Conservation (phyloP, 257 asterid species). For the Knoxia roxburghii region DNA sequence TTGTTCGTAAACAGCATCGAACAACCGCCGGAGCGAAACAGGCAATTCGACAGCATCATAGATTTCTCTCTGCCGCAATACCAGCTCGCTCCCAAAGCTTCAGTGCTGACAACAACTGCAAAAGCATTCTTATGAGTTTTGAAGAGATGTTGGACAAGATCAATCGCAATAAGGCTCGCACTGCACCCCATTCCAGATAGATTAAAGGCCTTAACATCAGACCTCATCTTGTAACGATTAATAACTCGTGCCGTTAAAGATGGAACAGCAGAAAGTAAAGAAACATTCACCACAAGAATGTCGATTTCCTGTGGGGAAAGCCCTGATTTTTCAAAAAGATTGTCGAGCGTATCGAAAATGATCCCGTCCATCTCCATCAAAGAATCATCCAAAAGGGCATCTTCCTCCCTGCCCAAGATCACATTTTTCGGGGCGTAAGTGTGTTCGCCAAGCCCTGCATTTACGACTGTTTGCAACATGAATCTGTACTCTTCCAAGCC, state of each 20-base stretch:
- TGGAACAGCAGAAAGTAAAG: slow-evolving; percentile 25
- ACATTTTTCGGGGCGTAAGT: slow-evolving; percentile 30
- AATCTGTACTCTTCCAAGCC: slow-evolving; percentile 27
- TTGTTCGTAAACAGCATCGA: slow-evolving; percentile 35
- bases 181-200: slow-evolving; percentile 46
- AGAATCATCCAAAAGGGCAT: slow-evolving; percentile 16
- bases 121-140: slow-evolving; percentile 14
- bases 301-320: slow-evolving; percentile 33
- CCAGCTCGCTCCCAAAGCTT: slow-evolving; percentile 31
- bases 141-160: slow-evolving; percentile 25
- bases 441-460: slow-evolving; percentile 33
- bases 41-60: slow-evolving; percentile 34
- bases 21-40: slow-evolving; percentile 39
- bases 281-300: slow-evolving; percentile 34
- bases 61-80: slow-evolving; percentile 35
- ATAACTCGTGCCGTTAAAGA: slow-evolving; percentile 26
- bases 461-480: slow-evolving; percentile 26
- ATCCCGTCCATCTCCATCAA: slow-evolving; percentile 26
- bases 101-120: slow-evolving; percentile 32
- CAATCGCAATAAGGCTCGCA: slow-evolving; percentile 32
- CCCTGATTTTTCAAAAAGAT: slow-evolving; percentile 19
- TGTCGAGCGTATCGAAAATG: slow-evolving; percentile 22
- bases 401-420: slow-evolving; percentile 21
- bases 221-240: slow-evolving; percentile 31
- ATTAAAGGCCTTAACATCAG: slow-evolving; percentile 27